Evolutionary conservation across 2,329 filamentous ascomycete genomes (phyloP).

Genomic region (Aureobasidium musti): DNA sequence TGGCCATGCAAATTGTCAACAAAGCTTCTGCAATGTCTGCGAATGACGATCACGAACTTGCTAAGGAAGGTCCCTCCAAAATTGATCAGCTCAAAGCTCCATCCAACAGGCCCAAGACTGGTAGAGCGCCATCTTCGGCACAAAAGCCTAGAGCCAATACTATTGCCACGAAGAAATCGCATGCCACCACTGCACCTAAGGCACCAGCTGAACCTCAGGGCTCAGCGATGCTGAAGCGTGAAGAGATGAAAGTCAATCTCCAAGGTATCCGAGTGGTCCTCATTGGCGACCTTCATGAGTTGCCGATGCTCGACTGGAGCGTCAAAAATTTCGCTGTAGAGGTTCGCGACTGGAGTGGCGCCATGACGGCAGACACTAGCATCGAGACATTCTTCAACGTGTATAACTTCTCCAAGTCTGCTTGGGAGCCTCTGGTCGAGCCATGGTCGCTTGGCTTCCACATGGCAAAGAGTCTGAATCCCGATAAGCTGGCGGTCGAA

Average conservation of each 20-base stretch:
- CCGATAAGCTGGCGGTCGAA: slow-evolving; percentile 78
- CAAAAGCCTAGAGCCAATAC: slow-evolving; percentile 47
- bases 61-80: slow-evolving; percentile 60
- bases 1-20: slow-evolving; percentile 88
- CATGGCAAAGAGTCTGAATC: slow-evolving; percentile 73
- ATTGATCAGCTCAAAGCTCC: slow-evolving; percentile 52
- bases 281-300: slow-evolving; percentile 92
- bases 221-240: slow-evolving; percentile 62
- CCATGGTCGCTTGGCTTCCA: slow-evolving; percentile 96
- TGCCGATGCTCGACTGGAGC: slow-evolving; percentile 91
- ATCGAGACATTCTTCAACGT: slow-evolving; percentile 94
- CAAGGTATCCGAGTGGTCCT: slow-evolving; percentile 89
- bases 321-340: slow-evolving; percentile 85
- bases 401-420: slow-evolving; percentile 98
- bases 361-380: slow-evolving; percentile 82
- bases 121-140: slow-evolving; percentile 45
- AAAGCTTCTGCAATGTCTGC: slow-evolving; percentile 85
- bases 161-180: slow-evolving; percentile 35
- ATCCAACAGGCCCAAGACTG: slow-evolving; percentile 44
- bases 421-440: slow-evolving; percentile 94
- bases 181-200: slow-evolving; percentile 19
- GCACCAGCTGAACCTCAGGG: slow-evolving; percentile 37
- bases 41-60: slow-evolving; percentile 50
- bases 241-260: slow-evolving; percentile 82
- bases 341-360: slow-evolving; percentile 87